These are phyloP conservation scores for Apiospora arundinis DNA, from an alignment of 2,329 filamentous ascomycete genomes.

Conservation along the genomic window DNA sequence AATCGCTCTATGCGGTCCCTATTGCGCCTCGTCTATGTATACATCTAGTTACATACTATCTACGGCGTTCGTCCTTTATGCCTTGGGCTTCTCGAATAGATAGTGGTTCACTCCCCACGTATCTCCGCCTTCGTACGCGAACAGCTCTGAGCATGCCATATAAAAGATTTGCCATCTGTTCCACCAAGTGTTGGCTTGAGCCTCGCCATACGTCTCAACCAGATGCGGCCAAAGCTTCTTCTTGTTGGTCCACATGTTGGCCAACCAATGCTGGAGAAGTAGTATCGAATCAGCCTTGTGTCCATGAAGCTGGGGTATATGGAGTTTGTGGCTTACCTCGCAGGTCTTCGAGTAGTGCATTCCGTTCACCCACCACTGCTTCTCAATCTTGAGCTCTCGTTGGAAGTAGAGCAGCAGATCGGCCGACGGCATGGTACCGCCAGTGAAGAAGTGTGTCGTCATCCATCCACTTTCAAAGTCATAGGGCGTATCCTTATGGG, in stretches of 20 bases:
- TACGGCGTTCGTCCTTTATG: slow-evolving; percentile 20
- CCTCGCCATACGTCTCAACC: slow-evolving; percentile 68
- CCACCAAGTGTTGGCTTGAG: slow-evolving; percentile 67
- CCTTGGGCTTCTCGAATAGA: slow-evolving; percentile 63
- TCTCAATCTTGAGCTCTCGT: slow-evolving; percentile 61
- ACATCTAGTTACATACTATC: slow-evolving; percentile 11
- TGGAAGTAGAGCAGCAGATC: slow-evolving; percentile 74
- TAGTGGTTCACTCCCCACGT: slow-evolving; percentile 73
- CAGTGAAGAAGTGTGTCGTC: slow-evolving; percentile 76
- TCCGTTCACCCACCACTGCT: slow-evolving; percentile 76
- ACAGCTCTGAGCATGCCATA: slow-evolving; percentile 73
- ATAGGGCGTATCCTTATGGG: slow-evolving; percentile 69
- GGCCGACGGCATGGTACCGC: slow-evolving; percentile 73
- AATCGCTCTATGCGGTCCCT: background rate
- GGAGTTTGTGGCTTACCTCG: slow-evolving; percentile 54
- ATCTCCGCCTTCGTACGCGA: slow-evolving; percentile 69
- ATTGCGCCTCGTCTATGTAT: slow-evolving; percentile 4
- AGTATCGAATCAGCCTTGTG: background rate
- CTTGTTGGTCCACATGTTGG: slow-evolving; percentile 64
- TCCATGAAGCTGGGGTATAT: background rate
- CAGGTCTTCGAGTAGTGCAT: slow-evolving; percentile 73
- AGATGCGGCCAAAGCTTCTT: slow-evolving; percentile 68
- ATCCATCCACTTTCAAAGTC: slow-evolving; percentile 78
- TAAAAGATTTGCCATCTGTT: slow-evolving; percentile 77
- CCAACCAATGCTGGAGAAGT: slow-evolving; percentile 61